phyloP scores from a whole-genome alignment of 192 early-diverging fungal genomes.

The Coemansia javaensis region DNA sequence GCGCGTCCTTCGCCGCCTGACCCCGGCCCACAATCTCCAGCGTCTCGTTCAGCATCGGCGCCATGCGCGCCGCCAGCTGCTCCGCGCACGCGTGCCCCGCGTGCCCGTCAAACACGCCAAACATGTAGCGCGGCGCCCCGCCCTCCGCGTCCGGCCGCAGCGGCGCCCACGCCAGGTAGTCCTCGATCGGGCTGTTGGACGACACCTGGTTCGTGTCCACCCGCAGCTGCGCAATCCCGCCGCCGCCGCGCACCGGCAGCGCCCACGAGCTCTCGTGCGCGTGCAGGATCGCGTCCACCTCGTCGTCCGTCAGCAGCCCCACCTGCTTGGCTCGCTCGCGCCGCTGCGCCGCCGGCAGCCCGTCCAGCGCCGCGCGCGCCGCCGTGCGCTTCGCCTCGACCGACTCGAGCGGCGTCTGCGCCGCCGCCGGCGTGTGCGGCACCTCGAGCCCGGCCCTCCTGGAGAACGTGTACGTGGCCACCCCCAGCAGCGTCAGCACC shows the following conservation, averaged over 20 bases:
- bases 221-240: conserved; percentile 1
- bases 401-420: conserved; percentile 22
- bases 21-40: conserved; percentile 4
- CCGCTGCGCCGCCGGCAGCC: conserved; percentile 7
- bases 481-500: conserved; percentile 29
- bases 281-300: conserved; percentile 34
- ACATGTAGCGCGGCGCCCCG: conserved; percentile 16
- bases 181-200: conserved; percentile 47
- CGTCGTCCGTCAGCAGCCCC: conserved; percentile 25
- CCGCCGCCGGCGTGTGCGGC: not conserved
- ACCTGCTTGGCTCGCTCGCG: conserved; percentile 16
- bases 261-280: conserved; percentile 35
- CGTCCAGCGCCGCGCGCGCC: conserved; percentile 25
- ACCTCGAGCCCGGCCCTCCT: not conserved
- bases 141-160: not conserved
- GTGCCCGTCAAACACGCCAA: conserved; percentile 38
- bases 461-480: conserved; percentile 32
- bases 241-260: not conserved
- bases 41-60: conserved; percentile 32
- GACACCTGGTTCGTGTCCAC: conserved; percentile 48
- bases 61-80: conserved; percentile 28
- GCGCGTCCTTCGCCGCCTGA: not conserved
- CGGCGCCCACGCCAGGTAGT: conserved; percentile 31
- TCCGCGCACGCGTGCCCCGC: conserved; percentile 38
- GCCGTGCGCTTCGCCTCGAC: conserved; percentile 25